A percentile compares a stretch with the other conserved stretches of the same genome.
Evolutionary conservation across 2,329 filamentous ascomycete genomes (phyloP).

Genomic region (Didymella lethalis): DNA sequence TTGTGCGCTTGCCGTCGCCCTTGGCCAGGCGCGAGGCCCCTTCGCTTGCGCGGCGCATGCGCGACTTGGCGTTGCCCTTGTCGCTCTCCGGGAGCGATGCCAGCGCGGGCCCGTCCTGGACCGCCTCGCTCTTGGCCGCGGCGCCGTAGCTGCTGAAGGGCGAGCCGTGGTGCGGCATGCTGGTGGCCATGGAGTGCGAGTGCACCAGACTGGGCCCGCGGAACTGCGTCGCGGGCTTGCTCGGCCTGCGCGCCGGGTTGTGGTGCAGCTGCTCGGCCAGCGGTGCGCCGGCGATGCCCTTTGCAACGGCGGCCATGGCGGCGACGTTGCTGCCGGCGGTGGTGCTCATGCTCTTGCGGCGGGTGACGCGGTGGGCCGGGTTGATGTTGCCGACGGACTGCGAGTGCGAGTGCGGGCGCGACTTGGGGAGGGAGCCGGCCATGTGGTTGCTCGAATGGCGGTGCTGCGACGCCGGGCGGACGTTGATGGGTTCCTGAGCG

Average conservation of each 20-base stretch:
- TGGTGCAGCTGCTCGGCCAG: slow-evolving; percentile 54
- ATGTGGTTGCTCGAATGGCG: slow-evolving; percentile 57
- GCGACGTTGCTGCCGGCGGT: slow-evolving; percentile 75
- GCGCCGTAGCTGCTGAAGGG: slow-evolving; percentile 49
- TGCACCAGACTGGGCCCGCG: slow-evolving; percentile 53
- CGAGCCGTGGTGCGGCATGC: slow-evolving; percentile 66
- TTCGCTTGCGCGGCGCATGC: slow-evolving; percentile 77
- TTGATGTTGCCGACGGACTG: slow-evolving; percentile 80
- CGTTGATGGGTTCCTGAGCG: slow-evolving; percentile 51
- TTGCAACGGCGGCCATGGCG: slow-evolving; percentile 73
- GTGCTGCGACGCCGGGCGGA: slow-evolving; percentile 56
- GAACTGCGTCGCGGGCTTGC: slow-evolving; percentile 63
- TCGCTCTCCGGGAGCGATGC: slow-evolving; percentile 55
- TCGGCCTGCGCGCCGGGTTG: slow-evolving; percentile 69
- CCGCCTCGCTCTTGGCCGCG: slow-evolving; percentile 64
- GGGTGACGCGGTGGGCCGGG: slow-evolving; percentile 83
- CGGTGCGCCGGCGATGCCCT: slow-evolving; percentile 69
- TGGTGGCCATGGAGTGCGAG: slow-evolving; percentile 68
- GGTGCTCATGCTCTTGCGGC: slow-evolving; percentile 90
- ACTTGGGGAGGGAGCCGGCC: slow-evolving; percentile 69
- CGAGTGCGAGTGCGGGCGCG: slow-evolving; percentile 82
- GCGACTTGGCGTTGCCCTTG: slow-evolving; percentile 59
- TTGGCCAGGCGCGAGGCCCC: slow-evolving; percentile 78
- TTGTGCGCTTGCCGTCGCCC: slow-evolving; percentile 79
- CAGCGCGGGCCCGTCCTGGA: slow-evolving; percentile 73